Conservation (phyloP, 805 yeast species). For the Barnettozyma wickerhamii region DNA sequence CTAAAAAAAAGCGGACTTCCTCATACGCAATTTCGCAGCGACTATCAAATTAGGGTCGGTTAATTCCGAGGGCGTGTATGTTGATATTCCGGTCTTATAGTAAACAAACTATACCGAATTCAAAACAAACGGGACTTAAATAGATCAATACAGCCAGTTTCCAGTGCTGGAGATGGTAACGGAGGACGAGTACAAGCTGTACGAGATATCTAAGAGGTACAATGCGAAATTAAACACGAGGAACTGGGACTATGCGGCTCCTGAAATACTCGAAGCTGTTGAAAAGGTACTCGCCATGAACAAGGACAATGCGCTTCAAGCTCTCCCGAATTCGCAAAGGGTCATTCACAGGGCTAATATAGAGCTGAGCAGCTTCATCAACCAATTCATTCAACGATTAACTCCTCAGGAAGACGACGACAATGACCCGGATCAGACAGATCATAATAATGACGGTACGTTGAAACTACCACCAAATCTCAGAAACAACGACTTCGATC, state of each 20-base stretch:
- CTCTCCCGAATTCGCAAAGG: constrained; percentile 7
- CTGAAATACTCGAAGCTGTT: constrained; percentile 7
- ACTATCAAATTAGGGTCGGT: too few species aligned
- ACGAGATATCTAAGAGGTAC: constrained; percentile 18
- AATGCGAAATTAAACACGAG: constrained; percentile 5
- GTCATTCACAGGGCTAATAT: constrained; percentile 3
- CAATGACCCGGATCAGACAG: background rate
- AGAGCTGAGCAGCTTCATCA: constrained; percentile 10
- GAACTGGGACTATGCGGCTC: constrained; percentile 16
- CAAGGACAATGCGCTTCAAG: constrained; percentile 14
- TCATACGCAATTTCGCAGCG: background rate
- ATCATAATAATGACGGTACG: background rate
- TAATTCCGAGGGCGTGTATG: too few species aligned
- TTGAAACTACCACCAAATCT: constrained; percentile 16
- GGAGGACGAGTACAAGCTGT: constrained; percentile 13
- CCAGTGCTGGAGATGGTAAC: too few species aligned
- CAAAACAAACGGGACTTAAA: too few species aligned
- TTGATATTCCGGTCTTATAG: too few species aligned
- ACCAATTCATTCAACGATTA: constrained; percentile 10
- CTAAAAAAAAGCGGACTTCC: background rate
- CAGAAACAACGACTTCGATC: constrained; percentile 15
- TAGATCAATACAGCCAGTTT: too few species aligned
- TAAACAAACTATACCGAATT: too few species aligned
- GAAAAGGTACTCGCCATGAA: constrained; percentile 15
- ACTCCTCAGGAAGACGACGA: background rate